Evolutionary conservation across 2,329 filamentous ascomycete genomes (phyloP), one percentile per base, ranked within the genome.

Genomic region (Leptographium lundbergii): DNA sequence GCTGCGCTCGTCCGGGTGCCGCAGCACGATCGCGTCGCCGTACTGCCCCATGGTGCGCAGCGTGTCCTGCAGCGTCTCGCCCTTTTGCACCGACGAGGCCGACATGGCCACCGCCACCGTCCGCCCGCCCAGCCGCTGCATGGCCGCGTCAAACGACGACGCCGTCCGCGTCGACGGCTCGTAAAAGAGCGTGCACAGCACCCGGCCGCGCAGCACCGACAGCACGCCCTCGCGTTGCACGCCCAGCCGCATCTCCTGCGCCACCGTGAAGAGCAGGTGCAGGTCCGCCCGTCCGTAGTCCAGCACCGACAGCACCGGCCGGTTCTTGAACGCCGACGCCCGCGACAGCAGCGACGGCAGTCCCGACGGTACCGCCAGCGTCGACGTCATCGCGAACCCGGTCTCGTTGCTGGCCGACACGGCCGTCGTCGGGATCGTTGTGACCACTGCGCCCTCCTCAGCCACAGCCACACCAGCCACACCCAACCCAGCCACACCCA

Each of bases 151-250:
- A 67, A 99, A 99, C 4, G 94, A 99, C 45, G 89, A 85, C 14
- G 92, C 96, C 6, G 94, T 99, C 58, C 94, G 84, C 3, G 94
- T 99, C 0, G 92, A 97, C 2, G 94, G 94, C 78, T 99, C 94
- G 73, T 91, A 99, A 81, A 99, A 99, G 76, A 99, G 84, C 2
- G 89, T 94, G 74, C 87, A 90, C 45, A 99, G 81, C 14, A 99
- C 83, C 53, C 88, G 85, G 32, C 91, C 91, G 67, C 88, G 89
- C 62, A 99, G 83, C 59, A 95, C 80, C 68, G 94, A 87, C 56
- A 99, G 79, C 34, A 94, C 88, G 61, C 94, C 94, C 67, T 95
- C 87, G 56, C 91, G 87, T 75, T 97, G 89, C 34, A 96, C 94
- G 58, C 91, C 91, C 22, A 96, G 82, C 34, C 92, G 88, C 91